Evolutionary conservation across 129 eudicot genomes (phyloP).

Genomic region (Oenanthe sinensis): DNA sequence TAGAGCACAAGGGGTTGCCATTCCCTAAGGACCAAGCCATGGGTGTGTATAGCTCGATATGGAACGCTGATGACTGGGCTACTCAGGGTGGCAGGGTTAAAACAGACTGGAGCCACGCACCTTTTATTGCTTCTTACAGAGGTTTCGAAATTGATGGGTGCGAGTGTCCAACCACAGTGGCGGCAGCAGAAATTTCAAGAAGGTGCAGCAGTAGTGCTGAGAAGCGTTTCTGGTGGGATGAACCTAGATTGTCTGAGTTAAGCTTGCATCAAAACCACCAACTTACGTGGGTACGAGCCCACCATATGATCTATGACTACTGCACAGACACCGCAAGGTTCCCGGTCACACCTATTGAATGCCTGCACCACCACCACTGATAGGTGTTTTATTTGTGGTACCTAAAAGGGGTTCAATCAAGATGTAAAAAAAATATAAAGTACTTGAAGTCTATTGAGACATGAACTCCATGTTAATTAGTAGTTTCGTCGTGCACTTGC

Average conservation of each 20-base stretch:
- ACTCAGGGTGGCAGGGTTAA: slow-evolving; percentile 94
- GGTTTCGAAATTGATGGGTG: slow-evolving; percentile 73
- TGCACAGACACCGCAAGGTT: slow-evolving; percentile 44
- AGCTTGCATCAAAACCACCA: slow-evolving; percentile 71
- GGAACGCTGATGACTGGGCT: slow-evolving; percentile 99
- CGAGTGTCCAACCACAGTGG: slow-evolving; percentile 49
- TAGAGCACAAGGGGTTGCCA: slow-evolving; percentile 83
- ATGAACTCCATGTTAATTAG: slow-evolving; percentile 21
- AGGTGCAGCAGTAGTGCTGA: slow-evolving; percentile 44
- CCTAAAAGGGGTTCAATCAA: slow-evolving; percentile 2
- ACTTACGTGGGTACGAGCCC: slow-evolving; percentile 44
- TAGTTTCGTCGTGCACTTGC: neutral
- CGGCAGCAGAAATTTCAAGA: slow-evolving; percentile 38
- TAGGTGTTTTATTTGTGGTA: neutral
- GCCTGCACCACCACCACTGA: slow-evolving; percentile 61
- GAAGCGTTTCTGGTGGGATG: slow-evolving; percentile 33
- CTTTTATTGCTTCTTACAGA: slow-evolving; percentile 64
- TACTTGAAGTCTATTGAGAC: neutral
- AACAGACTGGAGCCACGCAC: slow-evolving; percentile 89
- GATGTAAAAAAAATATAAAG: slow-evolving; percentile 1
- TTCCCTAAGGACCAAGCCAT: slow-evolving; percentile 81
- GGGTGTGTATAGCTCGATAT: slow-evolving; percentile 95
- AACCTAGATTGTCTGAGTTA: slow-evolving; percentile 46
- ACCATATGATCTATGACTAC: slow-evolving; percentile 46
- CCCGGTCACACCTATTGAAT: slow-evolving; percentile 57